Evolutionary conservation across 129 eudicot genomes (phyloP), one percentile per base, ranked within the genome.

Genomic region (Arctium minus): DNA sequence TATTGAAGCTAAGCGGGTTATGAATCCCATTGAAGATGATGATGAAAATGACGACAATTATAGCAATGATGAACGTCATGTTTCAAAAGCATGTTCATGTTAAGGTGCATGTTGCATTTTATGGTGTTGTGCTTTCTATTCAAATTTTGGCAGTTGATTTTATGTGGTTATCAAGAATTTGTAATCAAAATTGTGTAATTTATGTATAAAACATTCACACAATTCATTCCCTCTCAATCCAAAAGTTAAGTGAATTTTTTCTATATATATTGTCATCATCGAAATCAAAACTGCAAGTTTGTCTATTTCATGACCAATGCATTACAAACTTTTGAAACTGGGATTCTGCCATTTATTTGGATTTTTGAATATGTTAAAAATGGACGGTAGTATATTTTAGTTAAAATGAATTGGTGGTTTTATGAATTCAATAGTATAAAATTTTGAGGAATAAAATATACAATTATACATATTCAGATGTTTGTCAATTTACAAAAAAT

Each of bases 1-100:
- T 38, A 84, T 72, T 70, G 92, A 96, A 79, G 95, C 96, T 13
- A 77, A 88, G 31, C 88, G 89, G 86, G 80, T 91, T 39, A n/a
- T 83, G 74, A 70, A 82, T 76, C 46, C 82, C 75, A 75, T 48
- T 2, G 90, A 77, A 62, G 82, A 84, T 13, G 77, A 37, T 6
- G 69, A 75, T 8, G 86, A 83, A 1, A 33, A 77, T 77, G 8
- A 4, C 73, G 53, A 56, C 0, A 35, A 70, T 18, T 17, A 79
- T 68, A 29, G 4, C 1, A 39, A 42, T 44, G 32, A 73, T 62
- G 79, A 80, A 2, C 68, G 80, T 29, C 80, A 32, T 44, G 33
- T 74, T 75, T 72, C 70, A 62, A 0, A 84, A 50, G 40, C 81
- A 82, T 80, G 73, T 85, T 76, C 88, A 79, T 22, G 73, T 83